Evolutionary conservation across 768 basidiomycete genomes (phyloP).

Genomic region (Auriscalpium orientale): DNA sequence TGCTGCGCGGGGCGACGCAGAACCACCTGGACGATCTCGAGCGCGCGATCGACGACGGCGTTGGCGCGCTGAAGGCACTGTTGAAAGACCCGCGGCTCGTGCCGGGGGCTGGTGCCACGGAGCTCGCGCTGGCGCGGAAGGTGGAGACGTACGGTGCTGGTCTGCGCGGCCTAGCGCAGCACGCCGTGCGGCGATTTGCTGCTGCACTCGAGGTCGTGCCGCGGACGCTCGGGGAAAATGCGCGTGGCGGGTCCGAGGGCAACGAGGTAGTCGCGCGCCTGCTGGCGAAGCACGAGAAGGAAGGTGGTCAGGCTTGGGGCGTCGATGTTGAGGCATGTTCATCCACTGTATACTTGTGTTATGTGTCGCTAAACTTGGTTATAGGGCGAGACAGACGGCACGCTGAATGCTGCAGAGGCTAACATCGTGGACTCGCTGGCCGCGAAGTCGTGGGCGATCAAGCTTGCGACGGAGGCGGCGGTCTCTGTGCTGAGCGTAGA

Average conservation of each 20-base stretch:
- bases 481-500: conserved; percentile 90
- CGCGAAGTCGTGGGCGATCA: conserved; percentile 85
- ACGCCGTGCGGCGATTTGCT: conserved; percentile 86
- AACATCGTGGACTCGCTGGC: conserved; percentile 83
- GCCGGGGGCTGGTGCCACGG: conserved; percentile 90
- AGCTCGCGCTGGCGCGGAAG: conserved; percentile 83
- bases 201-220: conserved; percentile 89
- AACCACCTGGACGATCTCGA: conserved; percentile 95
- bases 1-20: conserved; percentile 89
- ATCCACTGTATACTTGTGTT: not conserved
- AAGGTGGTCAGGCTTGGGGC: conserved; percentile 68
- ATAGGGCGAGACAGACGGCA: conserved; percentile 75
- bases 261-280: conserved; percentile 86
- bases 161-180: conserved; percentile 86
- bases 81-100: conserved; percentile 87
- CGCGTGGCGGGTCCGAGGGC: conserved; percentile 81
- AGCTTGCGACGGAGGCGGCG: conserved; percentile 87
- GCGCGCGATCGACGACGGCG: conserved; percentile 93
- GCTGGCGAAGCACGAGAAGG: conserved; percentile 84
- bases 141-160: conserved; percentile 84
- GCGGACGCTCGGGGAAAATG: conserved; percentile 90
- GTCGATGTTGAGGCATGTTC: conserved; percentile 78
- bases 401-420: conserved; percentile 51
- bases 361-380: conserved; percentile 3
- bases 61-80: conserved; percentile 89